Conservation (phyloP, 2,329 filamentous ascomycete genomes). For the Aspergillus oerlinghausenensis region DNA sequence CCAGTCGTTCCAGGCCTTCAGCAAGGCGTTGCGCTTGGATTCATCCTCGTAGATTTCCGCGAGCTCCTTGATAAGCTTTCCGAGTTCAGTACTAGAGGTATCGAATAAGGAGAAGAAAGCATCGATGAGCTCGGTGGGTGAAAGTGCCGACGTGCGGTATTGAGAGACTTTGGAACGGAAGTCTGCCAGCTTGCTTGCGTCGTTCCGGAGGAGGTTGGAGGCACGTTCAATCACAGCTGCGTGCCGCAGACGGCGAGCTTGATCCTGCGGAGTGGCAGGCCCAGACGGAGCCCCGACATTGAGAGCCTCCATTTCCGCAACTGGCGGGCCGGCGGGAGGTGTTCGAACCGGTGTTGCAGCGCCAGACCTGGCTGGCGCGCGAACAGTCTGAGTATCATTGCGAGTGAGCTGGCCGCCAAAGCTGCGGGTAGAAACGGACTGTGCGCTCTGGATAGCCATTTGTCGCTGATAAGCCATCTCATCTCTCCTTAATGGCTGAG, state of each 20-base stretch:
- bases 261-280: slow-evolving; percentile 66
- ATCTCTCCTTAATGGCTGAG: slow-evolving; percentile 75
- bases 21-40: slow-evolving; percentile 65
- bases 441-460: slow-evolving; percentile 83
- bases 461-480: slow-evolving; percentile 89
- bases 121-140: slow-evolving; percentile 74
- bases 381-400: slow-evolving; percentile 42
- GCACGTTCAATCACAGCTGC: slow-evolving; percentile 82
- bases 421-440: slow-evolving; percentile 70
- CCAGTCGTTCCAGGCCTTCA: slow-evolving; percentile 91
- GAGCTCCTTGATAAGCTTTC: slow-evolving; percentile 84
- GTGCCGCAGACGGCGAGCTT: slow-evolving; percentile 75
- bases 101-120: slow-evolving; percentile 84
- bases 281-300: slow-evolving; percentile 40
- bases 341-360: slow-evolving; percentile 23
- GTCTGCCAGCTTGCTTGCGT: slow-evolving; percentile 65
- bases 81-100: slow-evolving; percentile 72
- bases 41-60: slow-evolving; percentile 89
- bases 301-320: slow-evolving; percentile 48
- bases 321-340: slow-evolving; percentile 23
- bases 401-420: slow-evolving; percentile 82
- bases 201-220: slow-evolving; percentile 71
- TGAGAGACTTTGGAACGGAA: slow-evolving; percentile 78
- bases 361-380: slow-evolving; percentile 39
- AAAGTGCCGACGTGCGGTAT: slow-evolving; percentile 66